A percentile compares a stretch with the other conserved stretches of the same genome.
Conservation (phyloP, 768 basidiomycete species). For the Russula brevipes region DNA sequence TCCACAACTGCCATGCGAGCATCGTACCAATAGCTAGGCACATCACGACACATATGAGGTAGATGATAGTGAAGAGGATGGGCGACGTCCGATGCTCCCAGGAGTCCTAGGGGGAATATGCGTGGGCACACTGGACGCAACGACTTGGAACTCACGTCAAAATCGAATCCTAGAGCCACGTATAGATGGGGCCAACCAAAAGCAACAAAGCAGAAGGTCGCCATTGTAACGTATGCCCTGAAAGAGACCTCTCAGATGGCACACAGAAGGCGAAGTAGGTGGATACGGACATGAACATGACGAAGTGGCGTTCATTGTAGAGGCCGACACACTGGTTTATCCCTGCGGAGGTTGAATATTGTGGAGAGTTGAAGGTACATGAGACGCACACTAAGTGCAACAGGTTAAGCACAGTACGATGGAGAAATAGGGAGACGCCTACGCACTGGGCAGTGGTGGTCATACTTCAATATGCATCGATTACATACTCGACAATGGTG, state of each 20-base stretch:
- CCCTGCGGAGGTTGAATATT: slow-evolving; percentile 47
- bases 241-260: not conserved
- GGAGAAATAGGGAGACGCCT: not conserved
- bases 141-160: slow-evolving; percentile 34
- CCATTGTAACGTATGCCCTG: slow-evolving; percentile 77
- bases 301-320: slow-evolving; percentile 93
- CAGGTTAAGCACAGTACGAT: not conserved
- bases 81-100: slow-evolving; percentile 51
- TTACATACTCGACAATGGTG: slow-evolving; percentile 94
- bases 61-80: slow-evolving; percentile 64
- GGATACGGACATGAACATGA: slow-evolving; percentile 78
- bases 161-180: slow-evolving; percentile 51
- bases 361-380: not conserved
- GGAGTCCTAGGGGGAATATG: slow-evolving; percentile 22
- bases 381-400: slow-evolving; percentile 15
- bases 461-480: slow-evolving; percentile 82
- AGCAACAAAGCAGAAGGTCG: slow-evolving; percentile 53
- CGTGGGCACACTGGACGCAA: not conserved
- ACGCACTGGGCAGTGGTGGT: slow-evolving; percentile 88
- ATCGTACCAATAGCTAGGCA: slow-evolving; percentile 70
- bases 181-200: slow-evolving; percentile 62
- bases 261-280: not conserved
- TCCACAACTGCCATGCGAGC: slow-evolving; percentile 67
- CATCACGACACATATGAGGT: slow-evolving; percentile 70
- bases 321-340: slow-evolving; percentile 97